These are phyloP conservation scores for Pyronema omphalodes DNA, from an alignment of 495 filamentous ascomycete genomes.

Conservation along the genomic window DNA sequence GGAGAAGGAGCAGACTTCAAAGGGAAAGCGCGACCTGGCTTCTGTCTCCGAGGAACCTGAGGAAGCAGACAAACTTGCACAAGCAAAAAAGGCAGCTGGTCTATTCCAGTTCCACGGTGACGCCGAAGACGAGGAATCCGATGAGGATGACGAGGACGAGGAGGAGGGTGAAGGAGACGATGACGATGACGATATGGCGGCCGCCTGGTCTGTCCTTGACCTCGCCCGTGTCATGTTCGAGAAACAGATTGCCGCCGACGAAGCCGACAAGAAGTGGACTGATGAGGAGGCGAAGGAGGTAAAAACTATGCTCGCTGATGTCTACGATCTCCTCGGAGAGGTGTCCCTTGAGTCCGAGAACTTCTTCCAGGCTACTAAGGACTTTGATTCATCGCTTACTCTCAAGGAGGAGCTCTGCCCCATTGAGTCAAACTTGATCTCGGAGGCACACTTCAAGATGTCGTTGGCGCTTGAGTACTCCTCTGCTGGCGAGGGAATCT, in stretches of 20 bases:
- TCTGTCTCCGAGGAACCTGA: background rate
- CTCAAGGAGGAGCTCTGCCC: slow-evolving; percentile 62
- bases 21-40: slow-evolving; percentile 28
- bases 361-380: slow-evolving; percentile 59
- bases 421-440: slow-evolving; percentile 59
- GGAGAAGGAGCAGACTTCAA: slow-evolving; percentile 25
- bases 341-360: slow-evolving; percentile 87
- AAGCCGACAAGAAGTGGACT: background rate
- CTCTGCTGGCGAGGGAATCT: slow-evolving; percentile 23
- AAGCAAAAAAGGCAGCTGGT: slow-evolving; percentile 37
- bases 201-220: slow-evolving; percentile 83
- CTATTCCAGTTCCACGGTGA: slow-evolving; percentile 87
- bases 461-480: slow-evolving; percentile 90
- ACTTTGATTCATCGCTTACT: slow-evolving; percentile 54
- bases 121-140: slow-evolving; percentile 67
- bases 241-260: slow-evolving; percentile 31
- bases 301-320: slow-evolving; percentile 40
- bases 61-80: background rate
- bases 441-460: slow-evolving; percentile 89
- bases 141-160: slow-evolving; percentile 27
- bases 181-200: slow-evolving; percentile 77
- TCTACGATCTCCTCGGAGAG: slow-evolving; percentile 57
- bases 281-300: slow-evolving; percentile 13
- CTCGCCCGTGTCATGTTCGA: slow-evolving; percentile 65
- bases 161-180: slow-evolving; percentile 28